phyloP scores from a whole-genome alignment of 768 basidiomycete species.

The Phylloporus scabripes region DNA sequence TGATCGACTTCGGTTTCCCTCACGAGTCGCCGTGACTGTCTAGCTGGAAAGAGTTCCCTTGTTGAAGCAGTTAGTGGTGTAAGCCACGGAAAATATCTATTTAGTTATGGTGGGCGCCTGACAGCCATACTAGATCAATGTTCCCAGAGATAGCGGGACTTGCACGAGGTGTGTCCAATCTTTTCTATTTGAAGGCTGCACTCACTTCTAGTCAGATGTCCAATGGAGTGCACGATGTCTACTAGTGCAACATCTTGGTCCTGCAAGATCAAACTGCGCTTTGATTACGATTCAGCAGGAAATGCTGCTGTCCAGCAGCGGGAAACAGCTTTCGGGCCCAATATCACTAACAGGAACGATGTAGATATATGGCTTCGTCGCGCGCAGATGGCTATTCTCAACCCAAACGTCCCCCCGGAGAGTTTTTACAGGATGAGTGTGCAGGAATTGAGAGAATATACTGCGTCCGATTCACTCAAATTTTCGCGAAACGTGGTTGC shows the following conservation, averaged over 20 bases:
- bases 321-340: slow-evolving; percentile 26
- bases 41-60: slow-evolving; percentile 56
- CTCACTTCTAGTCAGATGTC: slow-evolving; percentile 36
- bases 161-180: slow-evolving; percentile 43
- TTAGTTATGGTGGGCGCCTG: not conserved
- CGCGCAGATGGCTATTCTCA: slow-evolving; percentile 43
- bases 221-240: slow-evolving; percentile 49
- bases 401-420: slow-evolving; percentile 12
- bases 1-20: not conserved
- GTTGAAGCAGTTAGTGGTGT: slow-evolving; percentile 56
- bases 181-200: not conserved
- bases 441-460: slow-evolving; percentile 23
- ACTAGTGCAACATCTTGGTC: slow-evolving; percentile 36
- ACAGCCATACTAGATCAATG: slow-evolving; percentile 40
- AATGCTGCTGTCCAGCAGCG: slow-evolving; percentile 1
- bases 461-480: slow-evolving; percentile 21
- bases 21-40: not conserved
- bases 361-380: slow-evolving; percentile 43
- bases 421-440: slow-evolving; percentile 21
- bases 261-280: slow-evolving; percentile 41
- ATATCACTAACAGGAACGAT: slow-evolving; percentile 24
- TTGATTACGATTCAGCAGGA: slow-evolving; percentile 30
- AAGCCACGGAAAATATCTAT: slow-evolving; percentile 10
- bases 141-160: slow-evolving; percentile 57
- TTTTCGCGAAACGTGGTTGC: slow-evolving; percentile 52